These are phyloP conservation scores for Fusarium dimerum DNA, from an alignment of 2,329 filamentous ascomycete species.

Conservation along the genomic window DNA sequence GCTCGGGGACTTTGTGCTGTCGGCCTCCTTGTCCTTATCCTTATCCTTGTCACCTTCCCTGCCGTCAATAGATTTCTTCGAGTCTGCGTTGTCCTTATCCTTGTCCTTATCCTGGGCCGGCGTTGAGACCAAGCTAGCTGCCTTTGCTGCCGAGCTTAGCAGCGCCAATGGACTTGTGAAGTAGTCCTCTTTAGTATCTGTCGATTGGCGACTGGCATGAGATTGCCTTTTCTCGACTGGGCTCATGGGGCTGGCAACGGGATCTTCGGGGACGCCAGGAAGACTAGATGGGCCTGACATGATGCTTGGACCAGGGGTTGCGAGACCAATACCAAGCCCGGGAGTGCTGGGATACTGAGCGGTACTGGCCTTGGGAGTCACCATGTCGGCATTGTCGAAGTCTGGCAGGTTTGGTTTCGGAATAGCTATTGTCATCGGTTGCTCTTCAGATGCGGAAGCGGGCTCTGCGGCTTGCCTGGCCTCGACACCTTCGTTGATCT, in stretches of 20 bases:
- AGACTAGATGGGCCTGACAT: conserved; percentile 33
- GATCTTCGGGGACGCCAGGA: conserved; percentile 51
- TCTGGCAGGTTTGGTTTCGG: conserved; percentile 35
- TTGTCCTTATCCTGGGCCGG: conserved; percentile 41
- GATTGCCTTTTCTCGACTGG: conserved; percentile 57
- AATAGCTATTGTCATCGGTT: conserved; percentile 60
- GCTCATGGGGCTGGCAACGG: conserved; percentile 41
- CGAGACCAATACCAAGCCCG: conserved; percentile 75
- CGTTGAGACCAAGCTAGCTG: conserved; percentile 48
- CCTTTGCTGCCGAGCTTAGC: conserved; percentile 47
- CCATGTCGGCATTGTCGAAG: conserved; percentile 46
- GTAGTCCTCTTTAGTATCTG: conserved; percentile 68
- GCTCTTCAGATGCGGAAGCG: conserved; percentile 47
- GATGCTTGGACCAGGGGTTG: conserved; percentile 57
- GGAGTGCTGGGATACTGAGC: conserved; percentile 67
- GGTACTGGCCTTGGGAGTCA: conserved; percentile 65
- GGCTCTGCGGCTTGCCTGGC: conserved; percentile 53
- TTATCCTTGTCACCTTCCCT: conserved; percentile 56
- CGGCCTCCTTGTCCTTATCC: conserved; percentile 46
- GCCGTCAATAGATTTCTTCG: conserved; percentile 51
- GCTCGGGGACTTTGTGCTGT: conserved; percentile 57
- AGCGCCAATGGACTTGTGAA: conserved; percentile 66
- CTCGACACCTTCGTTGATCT: conserved; percentile 63
- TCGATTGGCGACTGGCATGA: conserved; percentile 61
- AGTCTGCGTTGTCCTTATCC: conserved; percentile 44